Base-by-base conservation (phyloP, 2,329 filamentous ascomycete genomes). In the Orbilia quercus region DNA sequence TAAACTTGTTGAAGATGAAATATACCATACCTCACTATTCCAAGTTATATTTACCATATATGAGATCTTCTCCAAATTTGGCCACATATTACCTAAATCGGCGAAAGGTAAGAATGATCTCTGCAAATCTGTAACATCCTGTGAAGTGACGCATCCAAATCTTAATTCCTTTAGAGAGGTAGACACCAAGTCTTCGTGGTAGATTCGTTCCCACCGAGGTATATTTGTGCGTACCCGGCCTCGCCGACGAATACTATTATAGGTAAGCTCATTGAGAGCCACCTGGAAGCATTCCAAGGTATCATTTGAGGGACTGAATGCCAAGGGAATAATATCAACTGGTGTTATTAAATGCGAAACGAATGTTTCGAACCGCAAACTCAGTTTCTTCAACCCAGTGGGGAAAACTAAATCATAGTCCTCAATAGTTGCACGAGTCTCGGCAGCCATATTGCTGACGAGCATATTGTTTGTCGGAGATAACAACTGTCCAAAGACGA, bases 341-440 rank as follows among this genome's bases (percentile, higher is more conserved):
- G 54, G 40, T 18, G 54, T 31, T 45, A 59, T 59, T 28, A 59
- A 36, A 36, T 59, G 42, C 11, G 54, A 59, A 18, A 20, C 23
- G 23, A 59, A 59, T 1, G 42, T 31, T 9, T 59, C 42, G 14
- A 59, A 59, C 22, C 54, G 38, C 16, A 59, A 34, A 14, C 16
- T 47, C 9, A 59, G 16, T 12, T 18, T 7, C 11, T 45, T 59
- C 22, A 59, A 36, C 6, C 40, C 40, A 1, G 7, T 18, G 2
- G 38, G 54, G 40, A 59, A 59, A 9, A 20, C 23, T 14, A 59
- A 14, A 18, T 59, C 23, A 20, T 47, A 47, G 20, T 59, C 54
- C 9, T 47, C 54, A 22, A 59, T 9, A 1, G 54, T 59, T 5
- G 38, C 54, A 1, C 54, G 20, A 7, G 54, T 59, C 28, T 59